phyloP scores from a whole-genome alignment of 1,284 basidiomycete genomes.

The Golubevia pallescens region DNA sequence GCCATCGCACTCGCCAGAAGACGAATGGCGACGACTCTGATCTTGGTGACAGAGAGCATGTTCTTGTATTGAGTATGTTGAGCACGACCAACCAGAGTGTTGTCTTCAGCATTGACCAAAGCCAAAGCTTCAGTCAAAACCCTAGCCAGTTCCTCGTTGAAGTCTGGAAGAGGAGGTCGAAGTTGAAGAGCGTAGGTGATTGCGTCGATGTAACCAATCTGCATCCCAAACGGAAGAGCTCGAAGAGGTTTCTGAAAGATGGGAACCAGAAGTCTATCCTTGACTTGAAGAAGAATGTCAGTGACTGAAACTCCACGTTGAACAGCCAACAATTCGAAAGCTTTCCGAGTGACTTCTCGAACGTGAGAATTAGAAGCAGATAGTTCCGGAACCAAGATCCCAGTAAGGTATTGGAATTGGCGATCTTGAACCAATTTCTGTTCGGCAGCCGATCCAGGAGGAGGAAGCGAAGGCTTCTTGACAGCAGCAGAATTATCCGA shows the following conservation, averaged over 20 bases:
- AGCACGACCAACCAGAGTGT: slow-evolving; percentile 73
- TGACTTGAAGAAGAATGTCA: slow-evolving; percentile 82
- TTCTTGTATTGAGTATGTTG: slow-evolving; percentile 80
- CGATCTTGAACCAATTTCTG: slow-evolving; percentile 9
- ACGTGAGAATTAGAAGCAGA: slow-evolving; percentile 86
- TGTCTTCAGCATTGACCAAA: slow-evolving; percentile 92
- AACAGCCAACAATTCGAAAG: slow-evolving; percentile 80
- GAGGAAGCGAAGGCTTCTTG: slow-evolving; percentile 6
- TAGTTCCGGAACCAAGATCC: slow-evolving; percentile 88
- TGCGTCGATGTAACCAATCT: slow-evolving; percentile 98
- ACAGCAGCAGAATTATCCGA: slow-evolving; percentile 3
- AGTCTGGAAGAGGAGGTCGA: slow-evolving; percentile 66
- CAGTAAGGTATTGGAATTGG: slow-evolving; percentile 70
- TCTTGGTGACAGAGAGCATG: slow-evolving; percentile 80
- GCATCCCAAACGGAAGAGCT: slow-evolving; percentile 91
- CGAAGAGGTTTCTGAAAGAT: slow-evolving; percentile 97
- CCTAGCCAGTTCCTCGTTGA: slow-evolving; percentile 64
- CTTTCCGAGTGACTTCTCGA: slow-evolving; percentile 81
- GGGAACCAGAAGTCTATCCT: slow-evolving; percentile 82
- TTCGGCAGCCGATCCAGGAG: background rate
- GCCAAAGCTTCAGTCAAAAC: slow-evolving; percentile 94
- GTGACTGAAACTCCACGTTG: slow-evolving; percentile 76
- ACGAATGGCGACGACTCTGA: slow-evolving; percentile 94
- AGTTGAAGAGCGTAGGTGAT: slow-evolving; percentile 79
- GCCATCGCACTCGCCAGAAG: slow-evolving; percentile 92